Percentiles rank a stretch among this genome's conserved stretches.
These are phyloP conservation scores for Sarocladium kiliense DNA, from an alignment of 2,329 filamentous ascomycete genomes.

Conservation along the genomic window DNA sequence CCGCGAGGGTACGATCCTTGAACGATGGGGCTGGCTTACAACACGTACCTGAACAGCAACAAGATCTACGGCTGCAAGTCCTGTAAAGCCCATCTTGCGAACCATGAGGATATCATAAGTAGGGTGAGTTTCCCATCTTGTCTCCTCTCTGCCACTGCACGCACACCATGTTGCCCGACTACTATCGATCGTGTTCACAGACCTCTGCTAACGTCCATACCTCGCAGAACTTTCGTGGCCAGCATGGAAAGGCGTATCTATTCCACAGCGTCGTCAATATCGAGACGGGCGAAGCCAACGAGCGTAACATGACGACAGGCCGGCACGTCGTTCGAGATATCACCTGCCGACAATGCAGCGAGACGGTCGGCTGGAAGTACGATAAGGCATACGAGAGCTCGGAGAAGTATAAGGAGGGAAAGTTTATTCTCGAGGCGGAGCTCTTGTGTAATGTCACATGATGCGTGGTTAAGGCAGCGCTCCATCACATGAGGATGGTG, in stretches of 20 bases:
- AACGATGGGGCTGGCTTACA: conserved; percentile 82
- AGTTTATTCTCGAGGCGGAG: conserved; percentile 93
- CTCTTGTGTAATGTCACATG: conserved; percentile 73
- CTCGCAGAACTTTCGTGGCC: conserved; percentile 87
- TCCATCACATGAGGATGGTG: too few relatives aligned
- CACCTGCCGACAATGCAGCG: conserved; percentile 81
- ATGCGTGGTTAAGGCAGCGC: conserved; percentile 11
- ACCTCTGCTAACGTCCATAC: neutral
- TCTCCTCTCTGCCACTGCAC: neutral
- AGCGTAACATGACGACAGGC: conserved; percentile 97
- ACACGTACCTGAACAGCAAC: conserved; percentile 79
- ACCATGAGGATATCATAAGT: conserved; percentile 94
- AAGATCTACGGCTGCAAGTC: conserved; percentile 90
- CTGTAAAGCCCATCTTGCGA: conserved; percentile 93
- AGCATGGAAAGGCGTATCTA: conserved; percentile 96
- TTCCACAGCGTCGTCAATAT: conserved; percentile 95
- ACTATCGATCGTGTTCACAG: too few relatives aligned
- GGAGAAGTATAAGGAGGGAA: conserved; percentile 99
- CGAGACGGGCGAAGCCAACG: conserved; percentile 73
- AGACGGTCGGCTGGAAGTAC: conserved; percentile 97
- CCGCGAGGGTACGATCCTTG: neutral
- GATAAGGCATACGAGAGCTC: conserved; percentile 89
- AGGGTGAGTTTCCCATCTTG: conserved; percentile 52
- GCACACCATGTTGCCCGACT: too few relatives aligned
- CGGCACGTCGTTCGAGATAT: conserved; percentile 94